phyloP scores from a whole-genome alignment of 148 eudicot species.

The Bassia scoparia region DNA sequence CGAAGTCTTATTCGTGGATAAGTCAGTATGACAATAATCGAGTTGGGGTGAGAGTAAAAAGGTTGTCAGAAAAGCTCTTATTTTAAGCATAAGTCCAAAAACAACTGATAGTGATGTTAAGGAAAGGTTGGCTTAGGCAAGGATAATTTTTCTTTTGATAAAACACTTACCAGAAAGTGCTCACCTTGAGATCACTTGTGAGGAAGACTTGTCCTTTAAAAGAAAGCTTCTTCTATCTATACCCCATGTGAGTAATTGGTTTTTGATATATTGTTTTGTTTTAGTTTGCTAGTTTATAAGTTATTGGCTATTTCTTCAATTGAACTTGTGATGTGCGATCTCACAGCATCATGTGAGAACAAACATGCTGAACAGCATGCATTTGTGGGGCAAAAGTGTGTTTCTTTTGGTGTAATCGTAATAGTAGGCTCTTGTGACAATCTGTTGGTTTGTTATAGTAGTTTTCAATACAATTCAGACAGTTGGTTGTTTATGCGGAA shows the following conservation, averaged over 20 bases:
- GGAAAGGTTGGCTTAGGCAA: conserved; percentile 15
- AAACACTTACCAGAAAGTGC: conserved; percentile 26
- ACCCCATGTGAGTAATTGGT: conserved; percentile 36
- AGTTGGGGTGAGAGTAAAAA: conserved; percentile 33
- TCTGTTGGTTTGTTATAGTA: conserved; percentile 1
- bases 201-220: conserved; percentile 37
- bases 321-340: not conserved
- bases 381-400: conserved; percentile 17
- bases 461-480: no score
- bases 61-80: conserved; percentile 49
- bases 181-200: conserved; percentile 16
- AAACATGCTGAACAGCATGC: conserved; percentile 38
- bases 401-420: conserved; percentile 9
- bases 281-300: not conserved
- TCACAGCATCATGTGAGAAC: conserved; percentile 37
- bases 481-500: no score
- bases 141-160: conserved; percentile 14
- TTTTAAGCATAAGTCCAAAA: conserved; percentile 44
- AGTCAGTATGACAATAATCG: conserved; percentile 27
- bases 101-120: conserved; percentile 21
- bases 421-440: not conserved
- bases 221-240: conserved; percentile 44
- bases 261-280: not conserved
- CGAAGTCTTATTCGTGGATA: conserved; percentile 65
- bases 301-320: not conserved